Percentiles rank a stretch among this genome's conserved stretches.
phyloP scores from a whole-genome alignment of 1,139 yeast genomes.

The Debaryomyces sp. region DNA sequence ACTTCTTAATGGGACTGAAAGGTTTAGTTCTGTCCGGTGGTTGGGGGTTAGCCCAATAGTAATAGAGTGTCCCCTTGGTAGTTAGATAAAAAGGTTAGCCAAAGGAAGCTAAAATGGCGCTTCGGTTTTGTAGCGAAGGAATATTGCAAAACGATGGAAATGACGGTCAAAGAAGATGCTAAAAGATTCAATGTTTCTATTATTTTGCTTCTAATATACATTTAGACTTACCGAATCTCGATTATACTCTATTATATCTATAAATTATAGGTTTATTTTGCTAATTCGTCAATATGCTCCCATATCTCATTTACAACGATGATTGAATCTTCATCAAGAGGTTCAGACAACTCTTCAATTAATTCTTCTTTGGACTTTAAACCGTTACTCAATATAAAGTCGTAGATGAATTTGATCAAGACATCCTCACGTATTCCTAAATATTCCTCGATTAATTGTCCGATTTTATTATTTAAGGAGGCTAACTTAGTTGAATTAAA shows the following conservation, averaged over 20 bases:
- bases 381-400: conserved; percentile 35
- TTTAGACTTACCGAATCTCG: background rate
- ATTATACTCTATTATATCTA: background rate
- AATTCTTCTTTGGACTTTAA: conserved; percentile 32
- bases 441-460: conserved; percentile 49
- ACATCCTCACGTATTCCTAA: conserved; percentile 57
- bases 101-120: too few species aligned
- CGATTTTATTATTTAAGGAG: conserved; percentile 35
- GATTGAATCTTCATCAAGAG: conserved; percentile 59
- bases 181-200: too few species aligned
- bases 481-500: conserved; percentile 19
- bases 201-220: too few species aligned
- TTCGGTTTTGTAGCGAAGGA: too few species aligned
- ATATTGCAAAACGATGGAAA: too few species aligned
- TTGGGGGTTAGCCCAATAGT: too few species aligned
- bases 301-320: conserved; percentile 43
- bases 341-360: conserved; percentile 49
- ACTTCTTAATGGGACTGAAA: too few species aligned
- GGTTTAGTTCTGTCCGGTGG: too few species aligned
- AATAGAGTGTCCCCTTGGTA: too few species aligned
- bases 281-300: conserved; percentile 19
- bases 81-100: too few species aligned
- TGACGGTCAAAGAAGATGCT: too few species aligned
- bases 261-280: background rate
- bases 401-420: conserved; percentile 45